Evolutionary conservation across 352 stramenopile species (phyloP).

Genomic region (Globisporangium radiosum): DNA sequence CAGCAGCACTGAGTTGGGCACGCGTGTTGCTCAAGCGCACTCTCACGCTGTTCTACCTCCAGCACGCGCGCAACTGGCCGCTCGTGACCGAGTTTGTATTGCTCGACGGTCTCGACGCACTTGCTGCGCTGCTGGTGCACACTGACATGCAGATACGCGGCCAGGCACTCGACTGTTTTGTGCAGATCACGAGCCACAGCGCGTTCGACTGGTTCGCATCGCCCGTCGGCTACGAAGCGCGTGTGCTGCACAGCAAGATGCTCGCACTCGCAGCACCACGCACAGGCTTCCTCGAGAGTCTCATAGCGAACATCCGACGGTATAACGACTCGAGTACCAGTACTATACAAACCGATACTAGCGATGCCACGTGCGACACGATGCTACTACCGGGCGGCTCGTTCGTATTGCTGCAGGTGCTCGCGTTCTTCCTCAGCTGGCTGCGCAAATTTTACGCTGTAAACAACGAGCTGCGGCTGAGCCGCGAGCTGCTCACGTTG

Average conservation of each 20-base stretch:
- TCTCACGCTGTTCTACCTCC: constrained; percentile 32
- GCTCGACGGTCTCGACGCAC: constrained; percentile 21
- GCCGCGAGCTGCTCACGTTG: constrained; percentile 21
- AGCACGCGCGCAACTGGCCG: constrained; percentile 29
- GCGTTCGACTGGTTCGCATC: constrained; percentile 35
- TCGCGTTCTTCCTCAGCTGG: constrained; percentile 43
- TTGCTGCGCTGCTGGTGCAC: constrained; percentile 23
- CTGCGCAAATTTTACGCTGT: constrained; percentile 33
- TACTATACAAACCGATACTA: too few species aligned
- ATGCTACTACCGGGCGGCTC: constrained; percentile 16
- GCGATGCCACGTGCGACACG: too few species aligned
- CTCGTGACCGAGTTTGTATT: constrained; percentile 29
- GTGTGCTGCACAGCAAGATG: constrained; percentile 30
- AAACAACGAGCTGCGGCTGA: constrained; percentile 28
- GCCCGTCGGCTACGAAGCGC: constrained; percentile 20
- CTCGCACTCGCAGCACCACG: constrained; percentile 12
- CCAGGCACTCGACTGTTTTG: constrained; percentile 34
- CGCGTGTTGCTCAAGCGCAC: constrained; percentile 24
- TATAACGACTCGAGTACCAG: constrained; percentile 5
- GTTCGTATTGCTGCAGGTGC: constrained; percentile 27
- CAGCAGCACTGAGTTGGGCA: background rate
- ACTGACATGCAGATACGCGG: constrained; percentile 28
- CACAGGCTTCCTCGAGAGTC: constrained; percentile 13
- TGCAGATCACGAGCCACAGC: constrained; percentile 31
- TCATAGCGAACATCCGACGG: constrained; percentile 23